phyloP scores from a whole-genome alignment of 1,284 basidiomycete species.

The Ganoderma meredithae region DNA sequence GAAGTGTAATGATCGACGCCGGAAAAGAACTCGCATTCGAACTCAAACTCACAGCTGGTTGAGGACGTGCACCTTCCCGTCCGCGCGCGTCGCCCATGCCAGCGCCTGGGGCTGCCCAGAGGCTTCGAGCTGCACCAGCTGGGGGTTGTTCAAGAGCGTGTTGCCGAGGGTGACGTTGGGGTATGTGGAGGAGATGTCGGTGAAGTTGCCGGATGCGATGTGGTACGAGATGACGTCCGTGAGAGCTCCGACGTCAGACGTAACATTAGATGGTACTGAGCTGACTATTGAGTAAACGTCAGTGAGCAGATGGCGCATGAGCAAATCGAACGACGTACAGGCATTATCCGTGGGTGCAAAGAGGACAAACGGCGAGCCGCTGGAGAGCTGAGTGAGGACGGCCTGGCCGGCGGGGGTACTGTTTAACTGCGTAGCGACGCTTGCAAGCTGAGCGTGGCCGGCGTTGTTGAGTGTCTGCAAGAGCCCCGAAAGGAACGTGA shows the following conservation, averaged over 20 bases:
- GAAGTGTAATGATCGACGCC: background rate
- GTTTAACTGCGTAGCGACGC: slow-evolving; percentile 47
- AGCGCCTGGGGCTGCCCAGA: slow-evolving; percentile 62
- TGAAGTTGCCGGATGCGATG: slow-evolving; percentile 62
- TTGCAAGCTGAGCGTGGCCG: slow-evolving; percentile 50
- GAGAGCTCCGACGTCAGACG: slow-evolving; percentile 47
- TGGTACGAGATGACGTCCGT: slow-evolving; percentile 67
- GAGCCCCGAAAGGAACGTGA: slow-evolving; percentile 44
- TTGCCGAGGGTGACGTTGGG: slow-evolving; percentile 70
- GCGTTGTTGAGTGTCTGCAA: slow-evolving; percentile 42
- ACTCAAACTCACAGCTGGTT: slow-evolving; percentile 57
- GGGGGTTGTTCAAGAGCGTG: slow-evolving; percentile 61
- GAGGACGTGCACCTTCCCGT: slow-evolving; percentile 57
- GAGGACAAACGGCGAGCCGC: slow-evolving; percentile 47
- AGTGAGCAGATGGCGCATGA: background rate
- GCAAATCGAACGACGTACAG: slow-evolving; percentile 40
- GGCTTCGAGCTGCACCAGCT: slow-evolving; percentile 59
- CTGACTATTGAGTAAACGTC: slow-evolving; percentile 38
- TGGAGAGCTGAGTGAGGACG: slow-evolving; percentile 51
- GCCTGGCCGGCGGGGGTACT: slow-evolving; percentile 49
- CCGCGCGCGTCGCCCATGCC: slow-evolving; percentile 57
- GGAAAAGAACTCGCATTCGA: background rate
- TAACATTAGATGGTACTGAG: slow-evolving; percentile 42
- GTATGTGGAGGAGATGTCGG: slow-evolving; percentile 47
- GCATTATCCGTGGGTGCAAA: slow-evolving; percentile 60